Evolutionary conservation across 352 stramenopile genomes (phyloP).

Genomic region (Aphanomyces stellatus): DNA sequence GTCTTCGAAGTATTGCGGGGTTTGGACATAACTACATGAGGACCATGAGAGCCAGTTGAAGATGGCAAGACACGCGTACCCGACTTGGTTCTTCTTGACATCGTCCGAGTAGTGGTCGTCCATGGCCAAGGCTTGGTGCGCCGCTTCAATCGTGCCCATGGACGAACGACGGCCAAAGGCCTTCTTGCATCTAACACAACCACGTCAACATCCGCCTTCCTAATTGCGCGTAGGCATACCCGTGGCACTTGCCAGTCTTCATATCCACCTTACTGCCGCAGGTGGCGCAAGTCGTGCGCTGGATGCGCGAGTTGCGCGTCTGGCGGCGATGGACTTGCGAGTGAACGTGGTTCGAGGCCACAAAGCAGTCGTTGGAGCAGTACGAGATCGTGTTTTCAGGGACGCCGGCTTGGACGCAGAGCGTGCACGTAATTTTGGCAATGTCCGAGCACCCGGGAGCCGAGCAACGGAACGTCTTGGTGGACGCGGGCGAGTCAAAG

Average conservation of each 20-base stretch:
- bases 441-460: constrained; percentile 57
- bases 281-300: constrained; percentile 49
- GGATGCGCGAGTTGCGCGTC: constrained; percentile 51
- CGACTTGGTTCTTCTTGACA: constrained; percentile 58
- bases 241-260: constrained; percentile 46
- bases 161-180: constrained; percentile 16
- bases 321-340: constrained; percentile 59
- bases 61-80: constrained; percentile 23
- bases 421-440: constrained; percentile 63
- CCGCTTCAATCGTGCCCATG: constrained; percentile 23
- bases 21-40: constrained; percentile 34
- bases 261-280: constrained; percentile 61
- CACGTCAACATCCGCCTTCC: neutral
- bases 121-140: constrained; percentile 42
- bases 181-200: constrained; percentile 40
- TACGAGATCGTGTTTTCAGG: constrained; percentile 57
- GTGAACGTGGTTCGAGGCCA: constrained; percentile 49
- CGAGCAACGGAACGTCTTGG: constrained; percentile 51
- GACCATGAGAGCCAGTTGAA: neutral
- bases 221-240: neutral
- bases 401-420: constrained; percentile 54
- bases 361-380: constrained; percentile 77
- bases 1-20: constrained; percentile 63
- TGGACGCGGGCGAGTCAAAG: constrained; percentile 54
- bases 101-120: constrained; percentile 63